Evolutionary conservation across 1,139 yeast genomes (phyloP).

Genomic region (Saccharomyces hybrid): DNA sequence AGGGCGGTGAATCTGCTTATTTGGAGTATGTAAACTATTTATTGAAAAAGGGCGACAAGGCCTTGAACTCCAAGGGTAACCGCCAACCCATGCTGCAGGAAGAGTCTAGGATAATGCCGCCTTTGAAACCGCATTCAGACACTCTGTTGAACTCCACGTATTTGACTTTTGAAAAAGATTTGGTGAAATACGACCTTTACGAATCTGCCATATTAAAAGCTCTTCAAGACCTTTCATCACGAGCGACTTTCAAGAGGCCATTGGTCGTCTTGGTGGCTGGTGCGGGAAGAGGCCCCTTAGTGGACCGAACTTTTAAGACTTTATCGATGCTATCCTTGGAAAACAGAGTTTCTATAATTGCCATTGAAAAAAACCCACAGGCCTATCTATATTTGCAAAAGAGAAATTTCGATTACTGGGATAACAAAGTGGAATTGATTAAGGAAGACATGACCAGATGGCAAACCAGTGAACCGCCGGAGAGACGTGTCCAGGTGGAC

Average conservation of each 20-base stretch:
- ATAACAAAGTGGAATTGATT: constrained; percentile 41
- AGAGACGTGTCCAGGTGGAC: constrained; percentile 34
- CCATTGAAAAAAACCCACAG: constrained; percentile 65
- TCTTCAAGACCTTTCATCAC: constrained; percentile 34
- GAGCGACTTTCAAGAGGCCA: constrained; percentile 9
- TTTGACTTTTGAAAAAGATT: constrained; percentile 61
- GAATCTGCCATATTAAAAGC: constrained; percentile 60
- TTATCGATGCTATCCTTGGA: constrained; percentile 30
- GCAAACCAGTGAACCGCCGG: constrained; percentile 18
- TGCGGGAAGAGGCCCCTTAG: constrained; percentile 81
- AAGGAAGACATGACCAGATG: constrained; percentile 51
- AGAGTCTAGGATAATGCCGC: constrained; percentile 36
- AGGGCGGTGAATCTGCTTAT: constrained; percentile 41
- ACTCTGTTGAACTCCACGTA: constrained; percentile 55
- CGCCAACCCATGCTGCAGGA: background rate
- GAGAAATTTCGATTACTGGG: constrained; percentile 42
- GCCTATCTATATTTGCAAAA: constrained; percentile 45
- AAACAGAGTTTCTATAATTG: constrained; percentile 37
- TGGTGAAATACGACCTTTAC: constrained; percentile 58
- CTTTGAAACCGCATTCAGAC: constrained; percentile 62
- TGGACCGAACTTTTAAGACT: constrained; percentile 45
- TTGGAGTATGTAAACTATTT: constrained; percentile 48
- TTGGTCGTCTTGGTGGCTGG: constrained; percentile 58
- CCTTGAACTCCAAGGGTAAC: constrained; percentile 4
- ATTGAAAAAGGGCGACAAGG: constrained; percentile 33